phyloP scores from a whole-genome alignment of 441 rosid species.

The Populus tomentosa region DNA sequence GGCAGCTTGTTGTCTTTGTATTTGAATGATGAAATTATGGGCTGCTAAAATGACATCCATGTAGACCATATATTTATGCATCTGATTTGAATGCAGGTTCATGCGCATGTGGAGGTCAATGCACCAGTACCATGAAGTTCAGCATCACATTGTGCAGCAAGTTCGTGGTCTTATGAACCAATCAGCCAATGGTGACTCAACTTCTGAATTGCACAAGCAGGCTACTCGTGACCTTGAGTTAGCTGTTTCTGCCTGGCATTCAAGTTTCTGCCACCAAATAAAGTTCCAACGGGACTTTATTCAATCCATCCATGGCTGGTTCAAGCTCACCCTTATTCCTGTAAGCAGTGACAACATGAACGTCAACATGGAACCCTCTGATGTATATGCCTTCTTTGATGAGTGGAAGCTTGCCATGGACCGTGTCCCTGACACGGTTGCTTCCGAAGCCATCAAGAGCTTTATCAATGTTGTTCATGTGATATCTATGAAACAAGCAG shows the following conservation, averaged over 20 bases:
- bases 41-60: too few relatives aligned
- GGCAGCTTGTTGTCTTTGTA: neutral
- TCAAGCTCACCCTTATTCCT: constrained; percentile 72
- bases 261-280: constrained; percentile 68
- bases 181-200: constrained; percentile 67
- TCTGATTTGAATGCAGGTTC: constrained; percentile 44
- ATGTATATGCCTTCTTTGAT: constrained; percentile 62
- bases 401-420: constrained; percentile 94
- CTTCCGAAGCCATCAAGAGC: constrained; percentile 96
- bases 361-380: constrained; percentile 35
- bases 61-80: too few relatives aligned
- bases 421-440: constrained; percentile 88
- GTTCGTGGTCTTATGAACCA: constrained; percentile 81
- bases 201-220: constrained; percentile 83
- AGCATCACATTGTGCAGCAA: constrained; percentile 84
- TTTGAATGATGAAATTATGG: neutral
- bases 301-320: constrained; percentile 76
- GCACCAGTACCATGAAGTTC: constrained; percentile 82
- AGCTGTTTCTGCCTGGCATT: constrained; percentile 81
- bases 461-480: constrained; percentile 73
- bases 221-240: constrained; percentile 89
- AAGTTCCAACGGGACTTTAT: constrained; percentile 83
- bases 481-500: constrained; percentile 68
- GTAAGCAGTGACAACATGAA: constrained; percentile 49
- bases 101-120: constrained; percentile 93